A percentile compares a stretch with the other conserved stretches of the same genome.
Conservation (phyloP, 345 rosid species). For the Murraya paniculata region DNA sequence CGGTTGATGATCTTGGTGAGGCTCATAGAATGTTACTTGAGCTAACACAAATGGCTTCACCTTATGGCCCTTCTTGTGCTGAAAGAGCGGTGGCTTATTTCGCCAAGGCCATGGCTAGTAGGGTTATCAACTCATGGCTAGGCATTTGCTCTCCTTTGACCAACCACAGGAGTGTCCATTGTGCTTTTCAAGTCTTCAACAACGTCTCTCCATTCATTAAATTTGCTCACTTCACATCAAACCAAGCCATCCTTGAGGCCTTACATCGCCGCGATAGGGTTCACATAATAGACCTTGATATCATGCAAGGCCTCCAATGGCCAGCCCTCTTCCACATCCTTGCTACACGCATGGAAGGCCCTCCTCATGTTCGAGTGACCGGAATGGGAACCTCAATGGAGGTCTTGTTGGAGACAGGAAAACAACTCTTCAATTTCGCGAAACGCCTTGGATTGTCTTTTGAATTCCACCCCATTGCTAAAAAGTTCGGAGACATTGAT, state of each 20-base stretch:
- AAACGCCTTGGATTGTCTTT: constrained; percentile 55
- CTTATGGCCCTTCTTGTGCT: constrained; percentile 56
- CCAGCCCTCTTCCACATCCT: constrained; percentile 73
- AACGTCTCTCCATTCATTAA: constrained; percentile 63
- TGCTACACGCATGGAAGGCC: constrained; percentile 56
- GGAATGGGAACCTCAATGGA: constrained; percentile 60
- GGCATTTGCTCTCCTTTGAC: constrained; percentile 58
- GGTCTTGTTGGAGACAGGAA: constrained; percentile 51
- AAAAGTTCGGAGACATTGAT: constrained; percentile 55
- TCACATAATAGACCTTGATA: constrained; percentile 65
- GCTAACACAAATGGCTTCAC: constrained; percentile 69
- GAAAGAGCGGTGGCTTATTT: constrained; percentile 72
- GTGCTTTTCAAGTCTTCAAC: constrained; percentile 54
- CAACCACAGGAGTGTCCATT: constrained; percentile 35
- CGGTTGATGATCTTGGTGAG: constrained; percentile 62
- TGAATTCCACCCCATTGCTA: constrained; percentile 61
- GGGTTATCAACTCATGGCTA: constrained; percentile 68
- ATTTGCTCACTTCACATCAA: constrained; percentile 69
- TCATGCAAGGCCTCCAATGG: constrained; percentile 81
- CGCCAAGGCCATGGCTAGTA: constrained; percentile 59
- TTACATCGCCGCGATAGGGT: constrained; percentile 48
- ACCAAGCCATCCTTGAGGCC: constrained; percentile 74
- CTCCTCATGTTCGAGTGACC: constrained; percentile 57
- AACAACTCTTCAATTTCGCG: constrained; percentile 60
- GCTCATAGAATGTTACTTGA: constrained; percentile 63